Conservation (phyloP, 2,329 filamentous ascomycete genomes). For the Colletotrichum destructivum region DNA sequence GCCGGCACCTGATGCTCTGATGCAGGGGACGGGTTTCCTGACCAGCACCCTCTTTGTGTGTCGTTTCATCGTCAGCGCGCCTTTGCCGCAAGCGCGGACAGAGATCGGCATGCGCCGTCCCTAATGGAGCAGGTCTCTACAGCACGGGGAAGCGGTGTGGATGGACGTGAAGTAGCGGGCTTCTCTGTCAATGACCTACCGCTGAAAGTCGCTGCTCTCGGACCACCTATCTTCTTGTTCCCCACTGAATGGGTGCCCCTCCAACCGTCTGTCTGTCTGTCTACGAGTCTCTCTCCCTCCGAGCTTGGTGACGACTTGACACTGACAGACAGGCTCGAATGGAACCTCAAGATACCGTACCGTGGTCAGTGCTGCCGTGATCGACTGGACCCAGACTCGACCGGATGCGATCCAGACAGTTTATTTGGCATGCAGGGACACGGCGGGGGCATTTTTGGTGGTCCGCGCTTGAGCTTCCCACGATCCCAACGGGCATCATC, state of each 20-base stretch:
- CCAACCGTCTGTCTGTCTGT: conserved; percentile 9
- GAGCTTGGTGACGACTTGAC: background rate
- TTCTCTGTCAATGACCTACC: too few relatives aligned
- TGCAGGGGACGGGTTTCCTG: conserved; percentile 28
- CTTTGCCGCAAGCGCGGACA: conserved; percentile 21
- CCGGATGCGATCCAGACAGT: conserved; percentile 17
- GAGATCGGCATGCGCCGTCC: conserved; percentile 28
- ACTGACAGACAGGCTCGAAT: conserved; percentile 12
- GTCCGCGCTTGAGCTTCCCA: background rate
- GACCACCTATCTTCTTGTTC: background rate
- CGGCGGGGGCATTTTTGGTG: conserved; percentile 6
- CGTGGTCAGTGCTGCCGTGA: conserved; percentile 11
- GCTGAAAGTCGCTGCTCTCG: conserved; percentile 15
- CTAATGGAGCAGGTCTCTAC: conserved; percentile 1
- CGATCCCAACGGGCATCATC: background rate
- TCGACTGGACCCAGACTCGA: conserved; percentile 28
- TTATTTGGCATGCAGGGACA: conserved; percentile 24
- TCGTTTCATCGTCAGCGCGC: conserved; percentile 32
- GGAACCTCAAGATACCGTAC: conserved; percentile 19
- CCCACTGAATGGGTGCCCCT: too few relatives aligned
- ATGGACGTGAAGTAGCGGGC: too few relatives aligned
- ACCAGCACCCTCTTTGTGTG: conserved; percentile 2
- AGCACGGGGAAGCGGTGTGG: background rate
- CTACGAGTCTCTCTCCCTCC: background rate
- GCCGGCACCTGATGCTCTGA: background rate